Evolutionary conservation across 768 basidiomycete species (phyloP).

Genomic region (Hemileccinum impolitum): DNA sequence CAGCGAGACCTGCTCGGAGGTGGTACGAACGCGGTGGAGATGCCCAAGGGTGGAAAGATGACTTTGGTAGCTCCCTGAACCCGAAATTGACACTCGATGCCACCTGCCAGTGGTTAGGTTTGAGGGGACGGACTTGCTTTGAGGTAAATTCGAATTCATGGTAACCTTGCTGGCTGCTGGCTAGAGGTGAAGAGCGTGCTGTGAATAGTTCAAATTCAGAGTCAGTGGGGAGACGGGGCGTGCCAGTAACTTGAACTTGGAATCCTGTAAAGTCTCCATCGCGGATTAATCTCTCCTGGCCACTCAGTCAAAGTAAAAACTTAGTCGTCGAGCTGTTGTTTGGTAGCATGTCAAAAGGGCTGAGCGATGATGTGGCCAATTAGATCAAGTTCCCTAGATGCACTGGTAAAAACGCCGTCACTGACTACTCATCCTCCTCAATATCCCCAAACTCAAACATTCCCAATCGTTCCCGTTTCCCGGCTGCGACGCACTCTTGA

Average conservation of each 20-base stretch:
- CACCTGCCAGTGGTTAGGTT: conserved; percentile 15
- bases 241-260: background rate
- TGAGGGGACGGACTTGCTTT: conserved; percentile 26
- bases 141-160: conserved; percentile 17
- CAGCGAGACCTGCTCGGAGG: conserved; percentile 22
- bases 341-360: background rate
- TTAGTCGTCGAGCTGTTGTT: too few relatives aligned
- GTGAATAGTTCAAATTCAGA: background rate
- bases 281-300: background rate
- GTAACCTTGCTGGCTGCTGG: too few relatives aligned
- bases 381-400: conserved; percentile 15
- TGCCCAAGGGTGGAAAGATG: conserved; percentile 43
- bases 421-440: conserved; percentile 75
- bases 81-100: conserved; percentile 25
- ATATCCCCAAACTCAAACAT: conserved; percentile 94
- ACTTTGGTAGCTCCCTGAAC: conserved; percentile 43
- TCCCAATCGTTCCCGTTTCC: conserved; percentile 72
- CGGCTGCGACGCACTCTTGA: conserved; percentile 54
- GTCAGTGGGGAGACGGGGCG: background rate
- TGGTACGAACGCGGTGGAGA: conserved; percentile 37
- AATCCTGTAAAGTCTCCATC: background rate
- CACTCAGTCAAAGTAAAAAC: background rate
- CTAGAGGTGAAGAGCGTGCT: background rate
- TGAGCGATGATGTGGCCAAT: conserved; percentile 2
- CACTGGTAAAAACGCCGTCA: conserved; percentile 14